Conservation (phyloP, 129 eudicot species). For the Solidago caesia region DNA sequence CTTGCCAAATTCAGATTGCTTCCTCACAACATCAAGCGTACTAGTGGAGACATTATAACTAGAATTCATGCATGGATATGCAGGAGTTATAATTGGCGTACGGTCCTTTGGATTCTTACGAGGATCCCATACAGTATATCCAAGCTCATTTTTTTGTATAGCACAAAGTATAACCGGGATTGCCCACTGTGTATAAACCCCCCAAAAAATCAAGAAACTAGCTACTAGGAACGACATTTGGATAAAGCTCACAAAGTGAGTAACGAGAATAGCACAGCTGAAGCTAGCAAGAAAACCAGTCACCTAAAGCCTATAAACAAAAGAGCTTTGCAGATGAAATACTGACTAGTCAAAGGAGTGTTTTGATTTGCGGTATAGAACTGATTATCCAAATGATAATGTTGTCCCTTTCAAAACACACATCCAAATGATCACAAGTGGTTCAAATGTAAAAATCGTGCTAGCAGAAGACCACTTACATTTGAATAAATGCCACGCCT, state of each 20-base stretch:
- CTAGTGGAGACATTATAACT: slow-evolving; percentile 93
- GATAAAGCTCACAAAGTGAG: slow-evolving; percentile 91
- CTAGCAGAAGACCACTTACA: slow-evolving; percentile 48
- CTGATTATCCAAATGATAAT: not conserved
- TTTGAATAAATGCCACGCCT: slow-evolving; percentile 92
- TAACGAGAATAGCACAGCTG: slow-evolving; percentile 94
- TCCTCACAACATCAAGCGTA: slow-evolving; percentile 90
- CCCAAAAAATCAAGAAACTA: slow-evolving; percentile 86
- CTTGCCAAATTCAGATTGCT: slow-evolving; percentile 76
- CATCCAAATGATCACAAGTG: no score
- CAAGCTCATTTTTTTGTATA: slow-evolving; percentile 84
- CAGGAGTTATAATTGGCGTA: slow-evolving; percentile 97
- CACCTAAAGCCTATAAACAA: slow-evolving; percentile 41
- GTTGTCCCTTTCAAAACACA: no score
- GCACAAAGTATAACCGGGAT: slow-evolving; percentile 96
- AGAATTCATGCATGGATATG: slow-evolving; percentile 98
- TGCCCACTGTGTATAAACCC: slow-evolving; percentile 95
- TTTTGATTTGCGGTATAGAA: not conserved
- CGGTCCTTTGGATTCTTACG: slow-evolving; percentile 81
- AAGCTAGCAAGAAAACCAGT: slow-evolving; percentile 98
- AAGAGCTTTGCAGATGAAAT: not conserved
- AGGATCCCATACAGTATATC: slow-evolving; percentile 91
- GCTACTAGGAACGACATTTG: slow-evolving; percentile 91
- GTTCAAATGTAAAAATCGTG: not conserved
- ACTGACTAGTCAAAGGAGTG: not conserved